phyloP scores from a whole-genome alignment of 202 grass and related monocot species.

The Panicum virgatum region DNA sequence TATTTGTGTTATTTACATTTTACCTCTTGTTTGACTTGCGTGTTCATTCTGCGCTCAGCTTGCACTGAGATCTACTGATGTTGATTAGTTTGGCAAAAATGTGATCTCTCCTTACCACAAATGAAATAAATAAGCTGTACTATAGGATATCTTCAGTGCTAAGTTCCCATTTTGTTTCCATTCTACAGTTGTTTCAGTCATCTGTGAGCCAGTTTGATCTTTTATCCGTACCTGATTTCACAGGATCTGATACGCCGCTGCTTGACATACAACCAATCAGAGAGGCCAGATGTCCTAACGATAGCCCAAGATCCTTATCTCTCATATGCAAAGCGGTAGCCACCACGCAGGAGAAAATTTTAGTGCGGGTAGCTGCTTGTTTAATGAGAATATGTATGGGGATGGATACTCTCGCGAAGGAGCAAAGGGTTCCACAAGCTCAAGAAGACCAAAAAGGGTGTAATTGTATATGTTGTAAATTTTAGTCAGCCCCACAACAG shows the following conservation, averaged over 20 bases:
- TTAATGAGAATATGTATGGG: slow-evolving; percentile 27
- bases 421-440: slow-evolving; percentile 26
- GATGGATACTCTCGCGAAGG: slow-evolving; percentile 17
- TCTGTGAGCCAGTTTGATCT: not conserved
- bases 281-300: slow-evolving; percentile 90
- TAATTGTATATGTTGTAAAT: slow-evolving; percentile 82
- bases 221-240: slow-evolving; percentile 32
- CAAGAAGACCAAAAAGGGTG: slow-evolving; percentile 46
- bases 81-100: slow-evolving; percentile 25
- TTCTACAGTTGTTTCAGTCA: not conserved
- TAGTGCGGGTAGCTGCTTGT: not conserved
- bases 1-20: not conserved
- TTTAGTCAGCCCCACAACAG: slow-evolving; percentile 34
- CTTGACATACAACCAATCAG: slow-evolving; percentile 94
- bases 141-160: not conserved
- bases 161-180: not conserved
- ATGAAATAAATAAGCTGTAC: not conserved
- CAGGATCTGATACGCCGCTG: slow-evolving; percentile 92
- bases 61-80: not conserved
- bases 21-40: not conserved
- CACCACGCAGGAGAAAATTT: slow-evolving; percentile 14
- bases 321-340: slow-evolving; percentile 87
- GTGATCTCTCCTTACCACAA: not conserved
- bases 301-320: slow-evolving; percentile 94
- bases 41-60: not conserved